Evolutionary conservation across 805 yeast genomes (phyloP).

Genomic region (Pichia occidentalis): DNA sequence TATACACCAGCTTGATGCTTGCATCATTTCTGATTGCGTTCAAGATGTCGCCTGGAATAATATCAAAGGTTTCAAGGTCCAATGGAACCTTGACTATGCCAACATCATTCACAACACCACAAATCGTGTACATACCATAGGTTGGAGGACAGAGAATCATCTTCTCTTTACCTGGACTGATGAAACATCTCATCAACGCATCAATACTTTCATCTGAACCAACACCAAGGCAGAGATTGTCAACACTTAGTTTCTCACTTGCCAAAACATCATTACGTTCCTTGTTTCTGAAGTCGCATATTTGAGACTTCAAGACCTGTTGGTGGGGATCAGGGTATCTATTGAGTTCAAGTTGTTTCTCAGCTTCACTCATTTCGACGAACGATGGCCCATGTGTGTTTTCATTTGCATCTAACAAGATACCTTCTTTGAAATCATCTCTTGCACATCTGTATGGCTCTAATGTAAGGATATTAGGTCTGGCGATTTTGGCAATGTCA

Average conservation of each 20-base stretch:
- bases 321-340: conserved; percentile 98
- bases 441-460: conserved; percentile 96
- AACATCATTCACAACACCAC: conserved; percentile 87
- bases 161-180: conserved; percentile 78
- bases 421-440: conserved; percentile 87
- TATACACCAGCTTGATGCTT: conserved; percentile 63
- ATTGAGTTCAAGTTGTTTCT: conserved; percentile 54
- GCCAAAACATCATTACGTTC: conserved; percentile 25
- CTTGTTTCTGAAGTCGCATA: conserved; percentile 64
- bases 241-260: conserved; percentile 32
- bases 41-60: conserved; percentile 52
- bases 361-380: conserved; percentile 36
- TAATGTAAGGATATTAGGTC: conserved; percentile 77
- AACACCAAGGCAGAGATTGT: conserved; percentile 85
- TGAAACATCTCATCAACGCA: conserved; percentile 74
- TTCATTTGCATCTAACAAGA: conserved; percentile 91
- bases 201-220: conserved; percentile 97
- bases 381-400: conserved; percentile 89
- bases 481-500: conserved; percentile 51
- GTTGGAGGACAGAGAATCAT: conserved; percentile 89
- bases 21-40: conserved; percentile 48
- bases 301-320: conserved; percentile 58
- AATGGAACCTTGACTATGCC: conserved; percentile 70
- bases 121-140: conserved; percentile 92
- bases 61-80: conserved; percentile 55